A percentile compares a stretch with the other conserved stretches of the same genome.
phyloP scores from a whole-genome alignment of 805 yeast genomes.

The Zygosaccharomyces gambellarensis region DNA sequence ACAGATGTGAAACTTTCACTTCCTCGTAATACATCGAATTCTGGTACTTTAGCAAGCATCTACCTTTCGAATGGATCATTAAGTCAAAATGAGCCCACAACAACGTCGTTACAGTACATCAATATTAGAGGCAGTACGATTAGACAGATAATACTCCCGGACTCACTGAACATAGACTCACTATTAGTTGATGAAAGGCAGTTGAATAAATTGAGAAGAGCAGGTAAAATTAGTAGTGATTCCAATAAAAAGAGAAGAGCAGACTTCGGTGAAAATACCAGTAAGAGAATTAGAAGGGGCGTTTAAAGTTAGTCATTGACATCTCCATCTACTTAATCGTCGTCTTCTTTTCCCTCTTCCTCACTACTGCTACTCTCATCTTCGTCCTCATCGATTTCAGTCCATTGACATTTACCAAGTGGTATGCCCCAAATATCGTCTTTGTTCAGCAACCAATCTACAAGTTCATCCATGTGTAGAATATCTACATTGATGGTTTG shows the following conservation, averaged over 20 bases:
- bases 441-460: constrained; percentile 53
- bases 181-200: constrained; percentile 45
- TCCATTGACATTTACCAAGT: constrained; percentile 56
- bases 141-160: constrained; percentile 79
- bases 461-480: constrained; percentile 66
- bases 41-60: constrained; percentile 25
- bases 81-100: constrained; percentile 36
- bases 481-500: constrained; percentile 25
- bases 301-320: constrained; percentile 13
- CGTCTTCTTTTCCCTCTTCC: constrained; percentile 5
- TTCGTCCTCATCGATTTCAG: constrained; percentile 21
- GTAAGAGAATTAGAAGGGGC: constrained; percentile 36
- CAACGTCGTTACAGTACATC: constrained; percentile 60
- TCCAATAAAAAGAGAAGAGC: constrained; percentile 26
- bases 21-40: constrained; percentile 15
- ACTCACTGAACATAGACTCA: constrained; percentile 68
- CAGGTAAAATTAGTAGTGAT: constrained; percentile 27
- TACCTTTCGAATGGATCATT: constrained; percentile 20
- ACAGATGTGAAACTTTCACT: constrained; percentile 77
- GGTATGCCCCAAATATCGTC: constrained; percentile 69
- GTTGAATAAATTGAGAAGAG: constrained; percentile 25
- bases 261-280: constrained; percentile 18
- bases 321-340: too few species aligned
- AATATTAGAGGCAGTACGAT: constrained; percentile 87
- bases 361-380: constrained; percentile 22